Percentiles rank a stretch among this genome's conserved stretches.
Evolutionary conservation across 2,329 filamentous ascomycete species (phyloP).

Genomic region (Lecanoromycetidae sp.): DNA sequence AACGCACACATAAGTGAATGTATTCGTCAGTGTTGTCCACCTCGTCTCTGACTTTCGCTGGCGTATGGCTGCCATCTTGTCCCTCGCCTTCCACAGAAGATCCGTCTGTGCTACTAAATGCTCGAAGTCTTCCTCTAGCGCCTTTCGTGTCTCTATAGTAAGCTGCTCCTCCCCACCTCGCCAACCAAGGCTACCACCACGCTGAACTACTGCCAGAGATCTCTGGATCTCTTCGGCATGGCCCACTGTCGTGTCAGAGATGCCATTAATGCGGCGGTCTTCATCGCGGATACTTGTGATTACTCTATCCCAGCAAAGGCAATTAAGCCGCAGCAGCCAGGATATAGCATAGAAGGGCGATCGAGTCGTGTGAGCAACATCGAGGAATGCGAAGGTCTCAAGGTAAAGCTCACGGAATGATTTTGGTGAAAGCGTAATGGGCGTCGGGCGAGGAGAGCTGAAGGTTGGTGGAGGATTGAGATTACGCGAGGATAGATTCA

Average conservation of each 20-base stretch:
- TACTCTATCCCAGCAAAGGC: constrained; percentile 23
- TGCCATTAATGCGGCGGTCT: constrained; percentile 21
- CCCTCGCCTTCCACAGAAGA: constrained; percentile 21
- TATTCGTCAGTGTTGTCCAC: constrained; percentile 21
- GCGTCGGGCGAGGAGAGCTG: background rate
- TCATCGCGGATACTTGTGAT: constrained; percentile 22
- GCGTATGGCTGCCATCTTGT: constrained; percentile 19
- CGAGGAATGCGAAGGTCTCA: constrained; percentile 19
- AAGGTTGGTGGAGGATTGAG: constrained; percentile 4
- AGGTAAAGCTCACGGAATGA: constrained; percentile 22
- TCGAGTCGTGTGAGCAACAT: constrained; percentile 13
- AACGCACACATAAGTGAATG: constrained; percentile 23
- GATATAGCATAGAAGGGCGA: constrained; percentile 22
- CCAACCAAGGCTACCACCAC: constrained; percentile 21
- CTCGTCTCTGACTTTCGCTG: constrained; percentile 19
- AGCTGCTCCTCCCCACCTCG: constrained; percentile 2
- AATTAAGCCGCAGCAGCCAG: constrained; percentile 21
- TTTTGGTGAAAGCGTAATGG: constrained; percentile 8
- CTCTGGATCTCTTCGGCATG: constrained; percentile 23
- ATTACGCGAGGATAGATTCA: constrained; percentile 1
- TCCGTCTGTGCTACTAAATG: constrained; percentile 22
- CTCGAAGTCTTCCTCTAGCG: constrained; percentile 22
- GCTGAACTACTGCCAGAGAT: constrained; percentile 19
- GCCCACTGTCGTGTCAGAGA: constrained; percentile 22
- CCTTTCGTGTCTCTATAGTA: constrained; percentile 7